Evolutionary conservation across 1,139 yeast species (phyloP), one percentile per base, ranked within the genome.

Genomic region (Hansenula sp.): DNA sequence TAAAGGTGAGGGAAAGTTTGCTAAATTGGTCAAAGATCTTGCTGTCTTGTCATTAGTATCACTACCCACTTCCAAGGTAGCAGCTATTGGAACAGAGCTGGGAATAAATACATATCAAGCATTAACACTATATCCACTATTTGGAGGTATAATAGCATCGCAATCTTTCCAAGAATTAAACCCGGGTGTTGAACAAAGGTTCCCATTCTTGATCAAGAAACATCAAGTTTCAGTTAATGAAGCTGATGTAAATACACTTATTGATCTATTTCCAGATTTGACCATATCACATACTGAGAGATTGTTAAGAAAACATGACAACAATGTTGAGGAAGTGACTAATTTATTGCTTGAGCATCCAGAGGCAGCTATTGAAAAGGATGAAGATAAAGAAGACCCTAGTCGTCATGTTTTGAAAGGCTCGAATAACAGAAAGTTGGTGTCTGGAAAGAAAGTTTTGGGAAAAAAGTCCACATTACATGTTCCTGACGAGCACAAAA

Each of bases 261-360:
- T 56, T n/a, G 84, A 77, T 32, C 61, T 84, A 40, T 81, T 84
- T 54, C 92, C 92, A 0, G 66, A 68, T 27, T 52, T 82, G 27
- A 63, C 72, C 0, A 55, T 56, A 10, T 61, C 64, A 2, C 73
- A 77, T 55, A 71, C 81, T 0, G 64, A 60, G 12, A 61, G 65
- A 2, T 51, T 83, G 2, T 61, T 88, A 26, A 57, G 61, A 19
- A 67, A 72, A 26, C 62, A 78, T 50, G 67, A 71, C 33, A 65
- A 70, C 21, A 68, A 77, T 42, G 78, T 81, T 1, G 94, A 85
- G 46, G 52, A 59, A 19, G 78, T 78, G 0, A 82, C 86, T 1
- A 70, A 80, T 46, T 57, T 68, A 42, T 53, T 89, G 17, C 65
- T 88, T 29, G 96, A 86, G 47, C 66, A 77, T 41, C 82, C 86